These are phyloP conservation scores for Pyrenula massariospora DNA, from an alignment of 495 filamentous ascomycete species.

Conservation along the genomic window DNA sequence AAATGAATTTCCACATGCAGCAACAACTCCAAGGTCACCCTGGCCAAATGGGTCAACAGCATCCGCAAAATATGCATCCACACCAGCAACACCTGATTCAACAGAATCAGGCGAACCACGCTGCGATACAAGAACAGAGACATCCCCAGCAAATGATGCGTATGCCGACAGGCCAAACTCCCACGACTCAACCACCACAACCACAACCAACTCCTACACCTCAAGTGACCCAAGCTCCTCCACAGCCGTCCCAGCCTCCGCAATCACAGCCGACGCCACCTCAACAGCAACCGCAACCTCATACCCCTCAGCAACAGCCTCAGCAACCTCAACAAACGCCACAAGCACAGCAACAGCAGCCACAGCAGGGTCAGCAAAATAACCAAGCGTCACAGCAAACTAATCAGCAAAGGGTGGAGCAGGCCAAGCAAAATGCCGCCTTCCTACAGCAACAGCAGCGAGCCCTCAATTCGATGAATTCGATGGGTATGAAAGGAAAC, in stretches of 20 bases:
- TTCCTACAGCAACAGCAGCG: constrained; percentile 39
- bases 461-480: neutral
- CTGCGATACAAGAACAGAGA: constrained; percentile 26
- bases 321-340: constrained; percentile 21
- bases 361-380: constrained; percentile 22
- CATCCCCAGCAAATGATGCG: constrained; percentile 31
- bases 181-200: constrained; percentile 45
- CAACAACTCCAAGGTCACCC: constrained; percentile 18
- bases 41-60: constrained; percentile 37
- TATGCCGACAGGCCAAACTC: constrained; percentile 32
- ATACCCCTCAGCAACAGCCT: constrained; percentile 15
- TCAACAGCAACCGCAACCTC: constrained; percentile 11
- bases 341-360: constrained; percentile 23
- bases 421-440: constrained; percentile 23
- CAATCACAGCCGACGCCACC: constrained; percentile 28
- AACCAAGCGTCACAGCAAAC: constrained; percentile 29
- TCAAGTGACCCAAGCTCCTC: constrained; percentile 34
- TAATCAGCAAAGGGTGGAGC: constrained; percentile 28
- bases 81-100: constrained; percentile 29
- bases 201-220: constrained; percentile 23
- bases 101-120: constrained; percentile 29
- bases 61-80: constrained; percentile 34
- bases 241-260: constrained; percentile 26
- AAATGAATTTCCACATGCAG: constrained; percentile 27
- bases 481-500: constrained; percentile 41